Percentiles rank a stretch among this genome's conserved stretches.
phyloP scores from a whole-genome alignment of 1,284 basidiomycete species.

The Leucocoprinus gongylophorus region DNA sequence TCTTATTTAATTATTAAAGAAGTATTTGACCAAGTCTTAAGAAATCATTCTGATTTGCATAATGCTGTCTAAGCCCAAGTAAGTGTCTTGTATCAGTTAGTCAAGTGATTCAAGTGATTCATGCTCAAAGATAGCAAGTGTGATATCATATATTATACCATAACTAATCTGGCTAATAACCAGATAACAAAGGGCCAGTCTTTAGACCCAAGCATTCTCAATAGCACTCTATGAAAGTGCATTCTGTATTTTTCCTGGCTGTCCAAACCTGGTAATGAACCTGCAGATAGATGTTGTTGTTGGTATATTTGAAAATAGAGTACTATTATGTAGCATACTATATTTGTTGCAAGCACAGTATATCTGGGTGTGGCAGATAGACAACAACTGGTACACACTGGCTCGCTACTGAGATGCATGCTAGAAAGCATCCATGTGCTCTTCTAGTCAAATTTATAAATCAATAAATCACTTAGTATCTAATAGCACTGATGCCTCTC shows the following conservation, averaged over 20 bases:
- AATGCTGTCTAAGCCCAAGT: too few relatives aligned
- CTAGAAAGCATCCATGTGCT: slow-evolving; percentile 56
- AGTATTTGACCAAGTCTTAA: too few relatives aligned
- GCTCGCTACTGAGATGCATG: slow-evolving; percentile 56
- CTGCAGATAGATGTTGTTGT: slow-evolving; percentile 61
- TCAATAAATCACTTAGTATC: slow-evolving; percentile 51
- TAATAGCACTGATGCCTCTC: slow-evolving; percentile 66
- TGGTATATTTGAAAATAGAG: slow-evolving; percentile 52
- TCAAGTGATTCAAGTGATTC: too few relatives aligned
- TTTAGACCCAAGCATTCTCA: slow-evolving; percentile 61
- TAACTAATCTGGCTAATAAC: slow-evolving; percentile 66
- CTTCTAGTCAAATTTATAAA: slow-evolving; percentile 36
- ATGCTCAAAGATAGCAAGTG: too few relatives aligned
- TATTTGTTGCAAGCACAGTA: slow-evolving; percentile 54
- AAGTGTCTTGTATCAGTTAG: too few relatives aligned
- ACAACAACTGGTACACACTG: slow-evolving; percentile 48
- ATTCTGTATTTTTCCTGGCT: slow-evolving; percentile 60
- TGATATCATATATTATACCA: too few relatives aligned
- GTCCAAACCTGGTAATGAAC: slow-evolving; percentile 66
- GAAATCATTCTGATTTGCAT: too few relatives aligned
- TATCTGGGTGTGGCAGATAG: slow-evolving; percentile 54
- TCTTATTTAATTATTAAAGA: too few relatives aligned
- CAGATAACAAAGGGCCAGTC: slow-evolving; percentile 65
- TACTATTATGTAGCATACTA: slow-evolving; percentile 56
- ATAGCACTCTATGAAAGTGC: slow-evolving; percentile 57